A percentile compares a stretch with the other conserved stretches of the same genome.
Conservation (phyloP, 2,329 filamentous ascomycete species). For the Xylariaceae sp. region DNA sequence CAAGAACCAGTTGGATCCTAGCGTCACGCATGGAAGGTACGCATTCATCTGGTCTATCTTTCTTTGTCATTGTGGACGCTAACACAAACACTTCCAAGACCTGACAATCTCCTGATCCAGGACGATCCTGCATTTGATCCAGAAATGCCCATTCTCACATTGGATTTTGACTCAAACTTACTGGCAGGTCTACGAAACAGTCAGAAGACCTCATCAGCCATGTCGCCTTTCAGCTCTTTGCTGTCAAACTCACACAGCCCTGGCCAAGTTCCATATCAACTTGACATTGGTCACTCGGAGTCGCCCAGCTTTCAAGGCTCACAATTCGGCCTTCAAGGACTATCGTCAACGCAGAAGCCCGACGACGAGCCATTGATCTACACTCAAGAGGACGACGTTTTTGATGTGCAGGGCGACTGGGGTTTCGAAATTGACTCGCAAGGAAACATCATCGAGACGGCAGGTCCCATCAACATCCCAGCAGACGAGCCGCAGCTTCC, state of each 20-base stretch:
- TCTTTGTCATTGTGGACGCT: conserved; percentile 1
- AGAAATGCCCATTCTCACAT: conserved; percentile 56
- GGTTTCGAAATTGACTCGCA: conserved; percentile 49
- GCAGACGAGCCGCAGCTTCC: conserved; percentile 42
- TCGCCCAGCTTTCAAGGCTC: conserved; percentile 18
- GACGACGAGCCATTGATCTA: conserved; percentile 31
- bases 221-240: conserved; percentile 21
- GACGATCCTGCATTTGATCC: conserved; percentile 82
- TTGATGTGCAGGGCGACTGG: conserved; percentile 37
- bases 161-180: conserved; percentile 48
- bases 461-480: conserved; percentile 30
- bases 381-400: conserved; percentile 26
- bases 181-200: conserved; percentile 31
- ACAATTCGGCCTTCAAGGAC: conserved; percentile 24
- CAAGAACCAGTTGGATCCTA: conserved; percentile 61
- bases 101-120: conserved; percentile 68
- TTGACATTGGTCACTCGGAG: conserved; percentile 25
- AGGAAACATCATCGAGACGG: conserved; percentile 43
- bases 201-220: conserved; percentile 31
- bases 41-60: conserved; percentile 14
- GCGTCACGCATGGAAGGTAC: conserved; percentile 70
- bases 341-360: conserved; percentile 28
- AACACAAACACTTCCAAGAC: conserved; percentile 48
- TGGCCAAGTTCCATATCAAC: conserved; percentile 17
- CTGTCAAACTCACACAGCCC: conserved; percentile 19